These are phyloP conservation scores for Somion occarium DNA, from an alignment of 1,284 basidiomycete genomes.

Conservation along the genomic window DNA sequence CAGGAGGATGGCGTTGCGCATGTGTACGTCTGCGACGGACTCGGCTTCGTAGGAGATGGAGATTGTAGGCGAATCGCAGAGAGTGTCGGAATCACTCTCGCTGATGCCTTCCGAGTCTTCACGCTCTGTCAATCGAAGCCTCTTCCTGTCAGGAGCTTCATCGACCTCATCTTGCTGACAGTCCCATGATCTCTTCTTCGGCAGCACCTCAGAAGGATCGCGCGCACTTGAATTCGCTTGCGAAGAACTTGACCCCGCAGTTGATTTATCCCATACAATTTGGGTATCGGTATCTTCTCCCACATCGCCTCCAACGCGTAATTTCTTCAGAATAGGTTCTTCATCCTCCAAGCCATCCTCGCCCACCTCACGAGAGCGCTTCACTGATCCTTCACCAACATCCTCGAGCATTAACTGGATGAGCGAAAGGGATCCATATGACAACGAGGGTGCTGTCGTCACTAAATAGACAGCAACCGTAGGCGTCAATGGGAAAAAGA, in stretches of 20 bases:
- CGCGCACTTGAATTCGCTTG: not conserved
- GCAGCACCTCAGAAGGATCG: not conserved
- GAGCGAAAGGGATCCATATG: not conserved
- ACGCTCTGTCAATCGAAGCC: not conserved
- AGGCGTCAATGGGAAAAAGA: slow-evolving; percentile 51
- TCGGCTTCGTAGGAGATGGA: slow-evolving; percentile 42
- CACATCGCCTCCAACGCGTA: not conserved
- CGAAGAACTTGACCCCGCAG: not conserved
- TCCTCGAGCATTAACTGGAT: not conserved
- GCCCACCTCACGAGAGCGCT: not conserved
- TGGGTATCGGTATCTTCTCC: not conserved
- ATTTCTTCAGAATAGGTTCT: not conserved
- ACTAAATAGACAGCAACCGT: slow-evolving; percentile 48
- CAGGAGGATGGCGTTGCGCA: slow-evolving; percentile 52
- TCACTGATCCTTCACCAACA: too few species aligned
- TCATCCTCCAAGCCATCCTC: not conserved
- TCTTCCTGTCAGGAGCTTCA: not conserved
- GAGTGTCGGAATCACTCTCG: not conserved
- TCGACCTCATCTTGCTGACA: not conserved
- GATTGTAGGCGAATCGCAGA: not conserved
- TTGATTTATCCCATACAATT: not conserved
- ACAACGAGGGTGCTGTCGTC: slow-evolving; percentile 17
- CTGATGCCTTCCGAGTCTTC: not conserved
- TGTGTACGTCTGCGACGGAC: slow-evolving; percentile 43
- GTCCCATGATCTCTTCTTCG: not conserved